A percentile compares a stretch with the other conserved stretches of the same genome.
Conservation (phyloP, 441 rosid species). For the Bocquillonia castaneifolia region DNA sequence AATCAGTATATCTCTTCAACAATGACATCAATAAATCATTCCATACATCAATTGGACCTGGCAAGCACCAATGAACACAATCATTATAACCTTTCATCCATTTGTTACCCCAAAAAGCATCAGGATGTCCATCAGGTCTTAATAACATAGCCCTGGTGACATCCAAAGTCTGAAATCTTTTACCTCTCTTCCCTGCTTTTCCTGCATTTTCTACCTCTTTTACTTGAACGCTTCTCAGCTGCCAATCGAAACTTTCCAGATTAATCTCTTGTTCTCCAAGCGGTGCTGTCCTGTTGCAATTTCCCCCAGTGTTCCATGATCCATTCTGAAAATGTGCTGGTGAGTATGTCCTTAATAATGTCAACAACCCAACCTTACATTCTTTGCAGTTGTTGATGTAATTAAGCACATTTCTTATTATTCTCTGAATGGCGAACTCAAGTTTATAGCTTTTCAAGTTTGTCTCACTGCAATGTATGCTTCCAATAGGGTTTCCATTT, state of each 20-base stretch:
- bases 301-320: conserved; percentile 70
- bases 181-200: conserved; percentile 25
- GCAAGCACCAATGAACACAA: conserved; percentile 91
- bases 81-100: conserved; percentile 69
- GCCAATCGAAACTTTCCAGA: conserved; percentile 35
- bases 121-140: conserved; percentile 87
- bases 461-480: conserved; percentile 52
- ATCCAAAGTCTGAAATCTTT: conserved; percentile 47
- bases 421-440: conserved; percentile 38
- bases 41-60: conserved; percentile 81
- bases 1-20: conserved; percentile 15
- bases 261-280: conserved; percentile 24
- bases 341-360: conserved; percentile 66
- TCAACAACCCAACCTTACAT: conserved; percentile 31
- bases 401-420: conserved; percentile 36
- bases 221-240: conserved; percentile 44
- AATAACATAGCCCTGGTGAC: conserved; percentile 63
- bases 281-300: conserved; percentile 57
- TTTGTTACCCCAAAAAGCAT: conserved; percentile 55
- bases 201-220: conserved; percentile 37
- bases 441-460: conserved; percentile 37
- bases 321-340: conserved; percentile 88
- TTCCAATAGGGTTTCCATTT: conserved; percentile 39
- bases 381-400: conserved; percentile 38
- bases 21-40: conserved; percentile 57